Conservation (phyloP, 169 alveolate genomes). For the Plasmodium chabaudi region DNA sequence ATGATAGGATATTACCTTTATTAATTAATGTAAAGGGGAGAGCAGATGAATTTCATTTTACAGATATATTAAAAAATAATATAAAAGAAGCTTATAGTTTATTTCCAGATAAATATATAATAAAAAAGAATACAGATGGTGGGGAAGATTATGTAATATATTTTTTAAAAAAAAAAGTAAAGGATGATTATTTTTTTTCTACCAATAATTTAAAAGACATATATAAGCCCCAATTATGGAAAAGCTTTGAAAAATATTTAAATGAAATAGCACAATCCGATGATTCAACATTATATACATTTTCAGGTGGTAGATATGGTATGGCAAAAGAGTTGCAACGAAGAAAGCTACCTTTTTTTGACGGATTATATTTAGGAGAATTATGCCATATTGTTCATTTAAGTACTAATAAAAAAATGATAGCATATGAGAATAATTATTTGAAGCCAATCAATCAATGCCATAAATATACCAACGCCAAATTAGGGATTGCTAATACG, state of each 20-base stretch:
- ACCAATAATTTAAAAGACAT: constrained; percentile 81
- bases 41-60: constrained; percentile 81
- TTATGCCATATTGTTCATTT: constrained; percentile 88
- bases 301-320: constrained; percentile 89
- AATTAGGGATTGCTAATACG: constrained; percentile 42
- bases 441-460: constrained; percentile 79
- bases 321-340: constrained; percentile 83
- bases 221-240: constrained; percentile 80
- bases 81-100: constrained; percentile 79
- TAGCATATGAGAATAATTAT: constrained; percentile 79
- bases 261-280: constrained; percentile 78
- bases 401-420: constrained; percentile 71
- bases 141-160: constrained; percentile 80
- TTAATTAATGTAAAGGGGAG: constrained; percentile 83
- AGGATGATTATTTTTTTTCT: constrained; percentile 79
- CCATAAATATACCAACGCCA: constrained; percentile 69
- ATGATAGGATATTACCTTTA: constrained; percentile 83
- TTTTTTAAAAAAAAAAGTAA: constrained; percentile 76
- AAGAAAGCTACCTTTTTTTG: constrained; percentile 82
- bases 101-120: constrained; percentile 78
- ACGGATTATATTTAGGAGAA: constrained; percentile 83
- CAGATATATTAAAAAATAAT: constrained; percentile 79
- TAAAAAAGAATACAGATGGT: constrained; percentile 61
- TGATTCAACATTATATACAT: constrained; percentile 75
- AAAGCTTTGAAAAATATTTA: constrained; percentile 79